Conservation (phyloP, 2,329 filamentous ascomycete genomes). For the Ceratocystis colombiana region DNA sequence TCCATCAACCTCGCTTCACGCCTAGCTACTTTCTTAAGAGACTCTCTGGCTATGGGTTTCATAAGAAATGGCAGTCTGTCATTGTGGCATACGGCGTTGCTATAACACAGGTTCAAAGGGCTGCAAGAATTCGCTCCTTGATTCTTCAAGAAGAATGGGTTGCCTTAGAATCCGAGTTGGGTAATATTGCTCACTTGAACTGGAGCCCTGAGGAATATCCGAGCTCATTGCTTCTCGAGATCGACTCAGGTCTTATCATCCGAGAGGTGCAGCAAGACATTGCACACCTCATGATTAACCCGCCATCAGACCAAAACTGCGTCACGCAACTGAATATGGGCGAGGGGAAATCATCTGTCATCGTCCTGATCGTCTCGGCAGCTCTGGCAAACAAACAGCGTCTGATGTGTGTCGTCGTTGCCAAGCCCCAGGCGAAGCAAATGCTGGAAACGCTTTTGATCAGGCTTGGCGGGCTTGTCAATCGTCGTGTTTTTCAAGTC, state of each 20-base stretch:
- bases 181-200: slow-evolving; percentile 44
- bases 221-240: slow-evolving; percentile 54
- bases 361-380: slow-evolving; percentile 53
- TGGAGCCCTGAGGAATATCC: slow-evolving; percentile 46
- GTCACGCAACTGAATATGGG: slow-evolving; percentile 64
- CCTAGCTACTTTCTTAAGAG: slow-evolving; percentile 33
- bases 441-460: slow-evolving; percentile 47
- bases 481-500: slow-evolving; percentile 45
- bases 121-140: slow-evolving; percentile 34
- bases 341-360: slow-evolving; percentile 59
- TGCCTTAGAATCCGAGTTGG: slow-evolving; percentile 37
- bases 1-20: slow-evolving; percentile 24
- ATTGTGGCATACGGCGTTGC: slow-evolving; percentile 36
- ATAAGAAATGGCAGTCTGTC: slow-evolving; percentile 32
- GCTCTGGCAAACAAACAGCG: slow-evolving; percentile 41
- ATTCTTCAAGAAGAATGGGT: background rate
- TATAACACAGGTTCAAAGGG: slow-evolving; percentile 36
- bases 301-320: slow-evolving; percentile 36
- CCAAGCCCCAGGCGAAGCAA: slow-evolving; percentile 51
- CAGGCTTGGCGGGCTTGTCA: slow-evolving; percentile 46
- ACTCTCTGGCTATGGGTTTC: slow-evolving; percentile 31
- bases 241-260: slow-evolving; percentile 53
- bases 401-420: slow-evolving; percentile 50
- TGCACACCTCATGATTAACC: slow-evolving; percentile 45
- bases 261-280: slow-evolving; percentile 50